Evolutionary conservation across 371 early-diverging fungal species (phyloP).

Genomic region (Saksenaea oblongispora): DNA sequence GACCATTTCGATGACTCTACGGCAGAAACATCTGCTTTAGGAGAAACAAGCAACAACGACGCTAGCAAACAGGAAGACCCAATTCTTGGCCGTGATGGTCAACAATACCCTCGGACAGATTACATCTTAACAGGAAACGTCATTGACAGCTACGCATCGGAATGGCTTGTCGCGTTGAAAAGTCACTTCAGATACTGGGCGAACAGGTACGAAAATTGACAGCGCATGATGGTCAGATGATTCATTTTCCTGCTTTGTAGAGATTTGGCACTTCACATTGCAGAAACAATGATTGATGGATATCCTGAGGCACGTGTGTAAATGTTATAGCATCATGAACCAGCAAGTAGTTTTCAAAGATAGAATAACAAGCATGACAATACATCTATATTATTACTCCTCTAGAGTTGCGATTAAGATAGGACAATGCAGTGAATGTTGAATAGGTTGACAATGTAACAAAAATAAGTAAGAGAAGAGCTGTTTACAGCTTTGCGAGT

Average conservation of each 20-base stretch:
- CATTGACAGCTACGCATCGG: constrained; percentile 51
- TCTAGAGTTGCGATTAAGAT: background rate
- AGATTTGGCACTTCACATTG: background rate
- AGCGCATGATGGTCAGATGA: background rate
- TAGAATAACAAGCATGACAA: background rate
- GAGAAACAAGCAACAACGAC: background rate
- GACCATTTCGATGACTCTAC: background rate
- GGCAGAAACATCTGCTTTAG: background rate
- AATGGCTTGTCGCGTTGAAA: constrained; percentile 51
- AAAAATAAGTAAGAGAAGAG: background rate
- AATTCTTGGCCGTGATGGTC: constrained; percentile 16
- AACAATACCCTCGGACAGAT: constrained; percentile 32
- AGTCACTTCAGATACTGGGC: constrained; percentile 58
- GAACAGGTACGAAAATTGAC: constrained; percentile 32
- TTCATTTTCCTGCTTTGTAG: background rate
- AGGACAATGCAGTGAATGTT: background rate
- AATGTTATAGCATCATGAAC: background rate
- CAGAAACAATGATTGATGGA: background rate
- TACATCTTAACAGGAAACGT: constrained; percentile 48
- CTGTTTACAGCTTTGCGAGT: background rate
- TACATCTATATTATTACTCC: background rate
- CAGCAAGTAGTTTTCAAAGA: background rate
- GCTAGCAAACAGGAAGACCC: background rate
- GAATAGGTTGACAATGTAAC: background rate
- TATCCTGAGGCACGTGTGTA: background rate